phyloP scores from a whole-genome alignment of 106 monocot species.

The Iris macrosiphon region DNA sequence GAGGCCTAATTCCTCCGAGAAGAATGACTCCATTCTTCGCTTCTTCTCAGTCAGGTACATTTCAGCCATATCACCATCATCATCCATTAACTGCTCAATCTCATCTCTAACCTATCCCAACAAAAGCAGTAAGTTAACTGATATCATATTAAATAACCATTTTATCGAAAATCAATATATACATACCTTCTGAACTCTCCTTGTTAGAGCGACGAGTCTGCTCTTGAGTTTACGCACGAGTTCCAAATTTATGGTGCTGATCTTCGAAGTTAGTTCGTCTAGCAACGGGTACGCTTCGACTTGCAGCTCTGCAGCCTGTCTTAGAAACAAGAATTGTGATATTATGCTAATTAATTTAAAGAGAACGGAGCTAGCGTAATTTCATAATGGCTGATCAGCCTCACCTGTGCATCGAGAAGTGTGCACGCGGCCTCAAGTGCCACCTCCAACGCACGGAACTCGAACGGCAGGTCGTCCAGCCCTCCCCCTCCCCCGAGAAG shows the following conservation, averaged over 20 bases:
- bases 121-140: neutral
- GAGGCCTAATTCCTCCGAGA: slow-evolving; percentile 34
- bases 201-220: slow-evolving; percentile 74
- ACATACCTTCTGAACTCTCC: slow-evolving; percentile 82
- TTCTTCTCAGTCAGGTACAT: slow-evolving; percentile 80
- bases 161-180: neutral
- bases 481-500: slow-evolving; percentile 3
- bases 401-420: slow-evolving; percentile 51
- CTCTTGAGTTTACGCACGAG: slow-evolving; percentile 74
- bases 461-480: slow-evolving; percentile 36
- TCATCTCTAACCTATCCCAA: slow-evolving; percentile 76
- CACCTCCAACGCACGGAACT: slow-evolving; percentile 50
- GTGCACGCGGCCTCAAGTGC: slow-evolving; percentile 59
- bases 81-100: slow-evolving; percentile 77
- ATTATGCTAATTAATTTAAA: too few species aligned
- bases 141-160: neutral
- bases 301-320: slow-evolving; percentile 75
- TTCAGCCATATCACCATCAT: slow-evolving; percentile 82
- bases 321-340: neutral
- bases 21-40: slow-evolving; percentile 44
- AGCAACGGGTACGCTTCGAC: slow-evolving; percentile 81
- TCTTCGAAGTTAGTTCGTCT: slow-evolving; percentile 84
- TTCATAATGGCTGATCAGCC: neutral
- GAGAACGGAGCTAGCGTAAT: too few species aligned
- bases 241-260: slow-evolving; percentile 82